Evolutionary conservation across 306 rosid genomes (phyloP), one percentile per base, ranked within the genome.

Genomic region (Acmispon strigosus): DNA sequence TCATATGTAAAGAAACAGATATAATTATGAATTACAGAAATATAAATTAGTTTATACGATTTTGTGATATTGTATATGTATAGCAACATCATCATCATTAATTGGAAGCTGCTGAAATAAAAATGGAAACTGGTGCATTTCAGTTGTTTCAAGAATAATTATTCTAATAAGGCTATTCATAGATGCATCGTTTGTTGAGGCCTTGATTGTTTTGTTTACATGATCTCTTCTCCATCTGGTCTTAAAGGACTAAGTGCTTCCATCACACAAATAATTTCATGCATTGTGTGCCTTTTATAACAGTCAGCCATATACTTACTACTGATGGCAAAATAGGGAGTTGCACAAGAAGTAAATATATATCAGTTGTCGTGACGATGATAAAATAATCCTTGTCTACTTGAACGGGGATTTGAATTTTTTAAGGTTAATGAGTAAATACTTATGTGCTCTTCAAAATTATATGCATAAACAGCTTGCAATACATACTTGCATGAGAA

Each of bases 121-220:
- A 68, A 62, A 69, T 29, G 17, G 44, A 56, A 71, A 22, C 32
- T 13, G 24, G 43, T 36, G 67, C 32, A 7, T 60, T 24, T 34
- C 64, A 69, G 42, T 69, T 74, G 56, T 74, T 79, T 68, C 50
- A 49, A 52, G 52, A 42, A 34, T 77, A 54, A 34, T 43, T 62
- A 18, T 10, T 63, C 29, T 39, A 3, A 6, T 42, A 47, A 14
- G 16, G 15, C 49, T 2, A 44, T 54, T 43, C 2, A n/a, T 13
- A 8, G 69, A n/a, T 76, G 8, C 34, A 14, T 22, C 43, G 34
- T 47, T 15, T 18, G 16, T 5, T n/a, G 19, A 13, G 29, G 12
- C 36, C 64, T 65, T 54, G n/a, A 49, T 39, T 60, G 44, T 73
- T 50, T 49, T 62, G 13, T 54, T 14, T 18, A 13, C 39, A 43